phyloP scores from a whole-genome alignment of 768 basidiomycete species.

The Mycena haematopus region DNA sequence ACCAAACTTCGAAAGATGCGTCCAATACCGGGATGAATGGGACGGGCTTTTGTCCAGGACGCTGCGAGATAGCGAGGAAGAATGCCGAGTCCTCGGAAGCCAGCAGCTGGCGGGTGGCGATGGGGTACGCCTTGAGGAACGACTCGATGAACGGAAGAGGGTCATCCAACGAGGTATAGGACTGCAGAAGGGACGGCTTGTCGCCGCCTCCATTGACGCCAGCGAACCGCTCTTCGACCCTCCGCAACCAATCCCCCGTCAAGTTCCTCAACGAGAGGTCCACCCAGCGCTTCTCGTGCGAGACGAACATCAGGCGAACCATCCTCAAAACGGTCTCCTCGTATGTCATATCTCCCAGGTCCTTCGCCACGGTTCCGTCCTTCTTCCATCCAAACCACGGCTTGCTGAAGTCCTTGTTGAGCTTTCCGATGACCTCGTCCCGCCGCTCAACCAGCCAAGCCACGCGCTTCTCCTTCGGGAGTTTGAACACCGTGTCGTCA shows the following conservation, averaged over 20 bases:
- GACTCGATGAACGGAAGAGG: constrained; percentile 76
- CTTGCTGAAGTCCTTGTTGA: constrained; percentile 96
- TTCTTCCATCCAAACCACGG: constrained; percentile 98
- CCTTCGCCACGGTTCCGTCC: constrained; percentile 81
- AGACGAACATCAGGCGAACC: constrained; percentile 93
- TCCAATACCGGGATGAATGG: constrained; percentile 98
- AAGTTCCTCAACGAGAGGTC: constrained; percentile 91
- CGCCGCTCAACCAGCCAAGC: constrained; percentile 88
- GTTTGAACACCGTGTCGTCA: constrained; percentile 93
- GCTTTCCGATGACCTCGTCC: constrained; percentile 86
- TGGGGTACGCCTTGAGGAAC: constrained; percentile 87
- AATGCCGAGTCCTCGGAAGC: constrained; percentile 93
- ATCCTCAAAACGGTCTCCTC: constrained; percentile 93
- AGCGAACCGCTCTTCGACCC: constrained; percentile 94
- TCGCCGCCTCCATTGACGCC: constrained; percentile 77
- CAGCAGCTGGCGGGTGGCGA: constrained; percentile 84
- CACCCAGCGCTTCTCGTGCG: constrained; percentile 92
- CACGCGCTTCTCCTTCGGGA: constrained; percentile 94
- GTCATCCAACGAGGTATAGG: constrained; percentile 84
- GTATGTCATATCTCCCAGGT: constrained; percentile 97
- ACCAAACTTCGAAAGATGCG: constrained; percentile 95
- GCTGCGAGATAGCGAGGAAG: constrained; percentile 95
- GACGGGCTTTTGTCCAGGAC: constrained; percentile 96
- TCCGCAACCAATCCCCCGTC: constrained; percentile 95
- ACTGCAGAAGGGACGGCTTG: constrained; percentile 86